These are phyloP conservation scores for Penicillium macrosclerotiorum DNA, from an alignment of 495 filamentous ascomycete species.

Conservation along the genomic window DNA sequence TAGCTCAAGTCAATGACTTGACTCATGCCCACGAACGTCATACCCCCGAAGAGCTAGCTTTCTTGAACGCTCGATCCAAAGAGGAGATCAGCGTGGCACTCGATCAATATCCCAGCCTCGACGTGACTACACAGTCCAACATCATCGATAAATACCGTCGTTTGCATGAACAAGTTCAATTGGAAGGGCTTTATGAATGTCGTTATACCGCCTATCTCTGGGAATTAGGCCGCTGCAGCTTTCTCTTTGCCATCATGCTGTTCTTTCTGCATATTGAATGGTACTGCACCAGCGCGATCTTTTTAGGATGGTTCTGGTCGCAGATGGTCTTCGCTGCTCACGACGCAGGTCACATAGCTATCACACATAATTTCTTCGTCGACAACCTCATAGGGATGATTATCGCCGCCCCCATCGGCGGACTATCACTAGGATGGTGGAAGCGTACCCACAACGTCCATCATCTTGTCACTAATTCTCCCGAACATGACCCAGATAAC, in stretches of 20 bases:
- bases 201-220: constrained; percentile 78
- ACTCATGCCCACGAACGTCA: too few relatives aligned
- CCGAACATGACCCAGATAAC: constrained; percentile 97
- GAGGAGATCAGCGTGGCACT: constrained; percentile 73
- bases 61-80: constrained; percentile 68
- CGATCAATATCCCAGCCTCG: constrained; percentile 78
- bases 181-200: constrained; percentile 79
- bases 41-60: too few relatives aligned
- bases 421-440: constrained; percentile 92
- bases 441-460: constrained; percentile 97
- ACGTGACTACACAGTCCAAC: constrained; percentile 65
- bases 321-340: constrained; percentile 94
- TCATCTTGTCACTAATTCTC: constrained; percentile 94
- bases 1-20: too few relatives aligned
- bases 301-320: constrained; percentile 87
- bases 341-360: constrained; percentile 96
- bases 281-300: constrained; percentile 72
- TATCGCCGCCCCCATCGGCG: constrained; percentile 86
- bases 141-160: constrained; percentile 79
- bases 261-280: constrained; percentile 65
- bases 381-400: constrained; percentile 87
- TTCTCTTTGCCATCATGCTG: constrained; percentile 63
- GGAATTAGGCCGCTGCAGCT: constrained; percentile 68
- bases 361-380: constrained; percentile 80
- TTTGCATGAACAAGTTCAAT: constrained; percentile 66